Conservation (phyloP, 192 early-diverging fungal genomes). For the Gonapodya prolifera region DNA sequence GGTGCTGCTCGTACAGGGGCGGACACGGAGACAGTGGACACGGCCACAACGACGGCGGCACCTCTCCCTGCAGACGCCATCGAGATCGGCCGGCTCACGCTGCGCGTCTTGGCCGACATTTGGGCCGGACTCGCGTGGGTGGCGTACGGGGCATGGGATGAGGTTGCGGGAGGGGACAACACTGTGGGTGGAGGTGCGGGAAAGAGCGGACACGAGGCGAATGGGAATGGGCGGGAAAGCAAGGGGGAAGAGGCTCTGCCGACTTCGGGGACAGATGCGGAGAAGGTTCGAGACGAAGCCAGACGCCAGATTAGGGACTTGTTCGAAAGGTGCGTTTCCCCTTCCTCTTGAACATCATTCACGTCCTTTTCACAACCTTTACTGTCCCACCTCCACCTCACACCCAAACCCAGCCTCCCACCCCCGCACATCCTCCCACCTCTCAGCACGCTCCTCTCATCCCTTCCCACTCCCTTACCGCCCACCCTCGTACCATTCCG, state of each 20-base stretch:
- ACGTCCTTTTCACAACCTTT: neutral
- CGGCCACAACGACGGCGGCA: neutral
- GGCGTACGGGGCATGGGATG: neutral
- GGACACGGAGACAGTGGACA: neutral
- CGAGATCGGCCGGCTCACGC: neutral
- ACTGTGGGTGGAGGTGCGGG: neutral
- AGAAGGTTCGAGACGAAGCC: neutral
- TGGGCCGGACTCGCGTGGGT: neutral
- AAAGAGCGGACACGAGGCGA: no score
- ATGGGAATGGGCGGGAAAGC: no score
- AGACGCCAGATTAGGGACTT: neutral
- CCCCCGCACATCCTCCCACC: neutral
- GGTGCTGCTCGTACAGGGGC: no score
- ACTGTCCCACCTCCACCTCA: neutral
- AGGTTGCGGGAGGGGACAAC: neutral
- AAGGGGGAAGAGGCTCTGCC: no score
- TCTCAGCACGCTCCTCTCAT: neutral
- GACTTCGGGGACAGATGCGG: neutral
- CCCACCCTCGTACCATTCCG: neutral
- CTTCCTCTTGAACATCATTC: no score
- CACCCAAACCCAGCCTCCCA: neutral
- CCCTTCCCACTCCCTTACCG: neutral
- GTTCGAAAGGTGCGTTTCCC: neutral
- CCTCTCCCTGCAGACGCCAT: neutral
- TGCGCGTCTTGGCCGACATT: neutral